Evolutionary conservation across 441 rosid genomes (phyloP), one percentile per base, ranked within the genome.

Genomic region (Populus hybrid): DNA sequence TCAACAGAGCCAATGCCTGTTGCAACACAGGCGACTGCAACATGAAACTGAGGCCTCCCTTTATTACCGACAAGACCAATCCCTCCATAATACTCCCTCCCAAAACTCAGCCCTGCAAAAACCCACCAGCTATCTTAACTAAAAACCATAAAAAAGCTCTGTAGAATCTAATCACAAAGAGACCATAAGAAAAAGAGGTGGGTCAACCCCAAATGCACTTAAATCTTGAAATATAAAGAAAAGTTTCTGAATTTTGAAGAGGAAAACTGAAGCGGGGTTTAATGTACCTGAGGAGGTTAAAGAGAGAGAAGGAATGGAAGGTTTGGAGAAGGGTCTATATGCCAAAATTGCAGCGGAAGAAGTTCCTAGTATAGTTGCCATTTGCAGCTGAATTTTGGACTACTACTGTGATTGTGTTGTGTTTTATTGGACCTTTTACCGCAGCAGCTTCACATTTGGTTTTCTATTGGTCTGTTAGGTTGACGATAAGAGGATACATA

Each of bases 1-100:
- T 87, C 89, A 77, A 86, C 87, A 53, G 97, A 80, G 87, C 87
- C 87, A 81, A 94, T 84, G 7, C 88, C 97, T n/a, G 95, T 90
- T 11, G 97, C 97, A 14, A 94, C 97, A 87, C 87, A 91, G 78
- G 88, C 74, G 75, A 89, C 93, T 1, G 92, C 81, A 80, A 88
- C 45, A 64, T 82, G 91, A 69, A 86, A 86, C 79, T 79, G 88
- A 45, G 86, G 78, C 89, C 84, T 89, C 77, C 86, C 88, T 71
- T 82, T 90, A 86, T 83, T 90, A 71, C 82, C 78, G 64, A 78
- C 88, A 76, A 88, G 80, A 77, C 85, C 87, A 77, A 87, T 78
- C 36, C 92, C 89, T 79, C 90, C 88, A 73, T 65, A 79, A 9
- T 74, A 77, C 72, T 80, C 89, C 80, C 83, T 86, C 77, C 91